Base-by-base conservation (phyloP, 768 basidiomycete species). In the Kwoniella botswanensis region DNA sequence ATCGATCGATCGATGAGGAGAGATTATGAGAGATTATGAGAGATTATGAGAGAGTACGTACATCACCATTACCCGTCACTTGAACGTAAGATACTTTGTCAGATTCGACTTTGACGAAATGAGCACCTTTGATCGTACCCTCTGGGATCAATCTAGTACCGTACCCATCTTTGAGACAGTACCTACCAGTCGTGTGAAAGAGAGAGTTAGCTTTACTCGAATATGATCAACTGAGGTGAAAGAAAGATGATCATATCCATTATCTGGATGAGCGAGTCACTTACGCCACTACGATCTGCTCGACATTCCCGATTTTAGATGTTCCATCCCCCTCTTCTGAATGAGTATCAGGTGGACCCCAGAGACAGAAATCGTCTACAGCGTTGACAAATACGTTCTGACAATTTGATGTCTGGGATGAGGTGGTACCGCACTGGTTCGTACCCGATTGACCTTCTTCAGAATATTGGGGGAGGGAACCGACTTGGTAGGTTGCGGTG, bases 381-480 rank as follows among this genome's bases (percentile, higher is more conserved):
- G 70, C 43, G 67, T 78, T 77, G 59, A 82, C 46, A 63, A 75
- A 79, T n/a, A 74, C 76, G 55, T 82, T 82, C 77, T 92, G 92
- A 83, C 92, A 93, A 67, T 83, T 82, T 3, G 89, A 90, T 4
- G 83, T 85, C 81, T 89, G 89, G 79, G 85, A 88, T 61, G 85
- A 81, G 18, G 80, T 84, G 3, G 87, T 86, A 10, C 89, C 89
- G 80, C 92, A 93, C 67, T 71, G 83, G 80, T 91, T 90, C 15
- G 89, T 89, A 17, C 89, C 90, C 9, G 86, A 68, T 81, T 90
- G 91, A 29, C 89, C 90, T 54, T 86, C 74, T 77, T 91, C 87
- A 15, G 87, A 80, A 22, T 46, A 68, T 18, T 71, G 74, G 62
- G 73, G 76, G 41, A 71, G 71, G 63, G 42, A 57, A 55, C 74